Evolutionary conservation across 23 red algal genomes (phyloP), one percentile per base, ranked within the genome.

Genomic region (Gracilaria vermiculophylla): DNA sequence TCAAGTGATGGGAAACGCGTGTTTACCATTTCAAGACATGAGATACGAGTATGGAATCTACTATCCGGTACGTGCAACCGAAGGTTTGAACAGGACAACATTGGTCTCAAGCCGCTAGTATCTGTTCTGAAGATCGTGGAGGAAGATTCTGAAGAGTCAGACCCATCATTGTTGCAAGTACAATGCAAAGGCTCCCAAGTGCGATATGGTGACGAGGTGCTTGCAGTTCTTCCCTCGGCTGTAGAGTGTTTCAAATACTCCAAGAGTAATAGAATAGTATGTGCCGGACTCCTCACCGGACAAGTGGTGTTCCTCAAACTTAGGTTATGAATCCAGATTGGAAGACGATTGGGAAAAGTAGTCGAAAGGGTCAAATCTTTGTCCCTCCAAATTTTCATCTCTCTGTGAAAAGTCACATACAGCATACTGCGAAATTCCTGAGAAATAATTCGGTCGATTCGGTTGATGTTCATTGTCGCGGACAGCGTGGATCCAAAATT

Each of bases 211-310:
- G 40, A 69, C 16, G 64, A 40, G 15, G 64, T 69, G 40, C 37
- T 69, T 36, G 64, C 64, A 41, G 40, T 34, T 15, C 33, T 69
- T 29, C 64, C 64, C 7, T 69, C 64, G 10, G 35, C 64, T 2
- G 40, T 69, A 69, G 64, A 69, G 19, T 69, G 64, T 69, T 69
- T 9, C 64, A 42, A 69, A 17, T 69, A 69, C 33, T 69, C 64
- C 21, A 16, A 21, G 13, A 25, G 35, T 42, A 69, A 69, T 16
- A 15, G 34, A 23, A 69, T 34, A 69, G 20, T 69, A 4, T 69
- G 64, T 21, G 64, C 64, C 40, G 64, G 64, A 41, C 34, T 69
- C 16, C 37, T 69, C 32, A 69, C 35, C 37, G 64, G 64, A 25
- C 64, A 69, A 69, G 21, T 69, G 11, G 64, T 42, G 34, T 69